Conservation (phyloP, 768 basidiomycete genomes). For the Albatrellus ellisii region DNA sequence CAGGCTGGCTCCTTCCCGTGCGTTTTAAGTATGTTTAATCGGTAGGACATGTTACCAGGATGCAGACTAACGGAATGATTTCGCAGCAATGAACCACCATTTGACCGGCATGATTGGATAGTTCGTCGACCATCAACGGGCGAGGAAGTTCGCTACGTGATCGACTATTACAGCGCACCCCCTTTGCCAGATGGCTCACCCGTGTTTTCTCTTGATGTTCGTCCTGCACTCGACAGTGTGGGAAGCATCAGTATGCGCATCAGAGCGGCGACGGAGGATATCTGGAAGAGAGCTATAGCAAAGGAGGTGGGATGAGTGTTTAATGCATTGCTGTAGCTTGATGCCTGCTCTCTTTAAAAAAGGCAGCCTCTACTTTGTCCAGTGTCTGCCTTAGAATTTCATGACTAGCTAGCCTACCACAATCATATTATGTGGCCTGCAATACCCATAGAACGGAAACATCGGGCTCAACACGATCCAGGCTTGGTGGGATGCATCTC, state of each 20-base stretch:
- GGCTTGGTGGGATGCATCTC: too few species aligned
- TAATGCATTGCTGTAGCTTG: too few species aligned
- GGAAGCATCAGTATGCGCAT: conserved; percentile 54
- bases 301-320: background rate
- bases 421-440: too few species aligned
- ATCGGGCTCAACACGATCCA: too few species aligned
- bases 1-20: conserved; percentile 81
- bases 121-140: conserved; percentile 69
- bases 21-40: conserved; percentile 64
- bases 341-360: too few species aligned
- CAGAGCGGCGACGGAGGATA: conserved; percentile 17
- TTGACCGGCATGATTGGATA: conserved; percentile 94
- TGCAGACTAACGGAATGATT: background rate
- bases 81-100: conserved; percentile 76
- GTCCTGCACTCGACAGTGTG: conserved; percentile 84
- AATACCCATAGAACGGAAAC: too few species aligned
- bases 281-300: conserved; percentile 3
- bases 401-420: too few species aligned
- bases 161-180: conserved; percentile 96
- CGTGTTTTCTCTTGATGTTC: conserved; percentile 90
- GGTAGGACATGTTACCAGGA: background rate
- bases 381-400: too few species aligned
- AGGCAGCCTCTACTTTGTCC: too few species aligned
- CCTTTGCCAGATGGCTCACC: conserved; percentile 84
- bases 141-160: conserved; percentile 87